phyloP scores from a whole-genome alignment of 345 rosid genomes.

The Hibiscus syriacus region DNA sequence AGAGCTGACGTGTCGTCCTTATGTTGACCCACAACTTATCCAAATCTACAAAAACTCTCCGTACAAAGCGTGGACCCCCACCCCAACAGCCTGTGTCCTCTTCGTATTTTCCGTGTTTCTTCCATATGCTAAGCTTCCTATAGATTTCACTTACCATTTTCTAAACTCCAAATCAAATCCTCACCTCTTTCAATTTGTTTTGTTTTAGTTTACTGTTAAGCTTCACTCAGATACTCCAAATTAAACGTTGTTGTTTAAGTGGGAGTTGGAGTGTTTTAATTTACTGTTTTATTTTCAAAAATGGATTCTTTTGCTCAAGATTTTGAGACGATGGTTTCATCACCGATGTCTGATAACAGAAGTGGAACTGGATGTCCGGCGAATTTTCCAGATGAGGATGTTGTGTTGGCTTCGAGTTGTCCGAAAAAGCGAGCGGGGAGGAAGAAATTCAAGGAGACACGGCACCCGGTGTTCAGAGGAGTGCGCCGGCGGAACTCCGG shows the following conservation, averaged over 20 bases:
- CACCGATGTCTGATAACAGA: not conserved
- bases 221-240: not conserved
- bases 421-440: constrained; percentile 85
- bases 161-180: no score
- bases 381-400: constrained; percentile 42
- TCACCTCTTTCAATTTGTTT: no score
- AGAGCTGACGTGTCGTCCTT: no score
- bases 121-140: not conserved
- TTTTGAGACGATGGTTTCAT: constrained; percentile 14
- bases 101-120: constrained; percentile 20
- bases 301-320: constrained; percentile 21
- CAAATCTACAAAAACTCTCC: no score
- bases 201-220: no score
- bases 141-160: no score
- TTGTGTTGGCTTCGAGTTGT: constrained; percentile 49
- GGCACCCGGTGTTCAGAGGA: constrained; percentile 84
- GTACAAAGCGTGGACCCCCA: no score
- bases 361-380: constrained; percentile 6
- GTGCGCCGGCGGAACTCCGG: constrained; percentile 65
- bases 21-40: no score
- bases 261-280: not conserved
- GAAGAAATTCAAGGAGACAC: constrained; percentile 79
- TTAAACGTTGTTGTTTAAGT: not conserved
- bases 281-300: not conserved
- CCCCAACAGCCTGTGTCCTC: constrained; percentile 19